These are phyloP conservation scores for Solanum hybrid DNA, from an alignment of 305 asterid genomes.

Conservation along the genomic window DNA sequence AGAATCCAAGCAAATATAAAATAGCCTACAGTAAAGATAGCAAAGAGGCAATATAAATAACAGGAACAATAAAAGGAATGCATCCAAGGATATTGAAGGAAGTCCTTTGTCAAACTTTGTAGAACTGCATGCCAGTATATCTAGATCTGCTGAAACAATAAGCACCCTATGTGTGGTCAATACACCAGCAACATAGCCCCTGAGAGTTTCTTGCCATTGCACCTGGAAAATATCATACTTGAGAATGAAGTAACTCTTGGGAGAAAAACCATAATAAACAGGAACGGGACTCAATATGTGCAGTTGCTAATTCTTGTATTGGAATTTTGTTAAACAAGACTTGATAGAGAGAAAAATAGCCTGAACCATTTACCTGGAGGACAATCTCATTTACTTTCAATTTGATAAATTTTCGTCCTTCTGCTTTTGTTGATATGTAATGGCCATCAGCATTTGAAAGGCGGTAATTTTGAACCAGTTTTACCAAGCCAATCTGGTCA, in stretches of 20 bases:
- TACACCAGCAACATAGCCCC: slow-evolving; percentile 97
- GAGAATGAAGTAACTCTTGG: slow-evolving; percentile 20
- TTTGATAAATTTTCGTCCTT: slow-evolving; percentile 81
- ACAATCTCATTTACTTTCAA: slow-evolving; percentile 83
- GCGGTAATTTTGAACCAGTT: slow-evolving; percentile 79
- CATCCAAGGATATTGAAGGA: slow-evolving; percentile 92
- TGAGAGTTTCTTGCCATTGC: slow-evolving; percentile 98
- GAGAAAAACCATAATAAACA: not conserved
- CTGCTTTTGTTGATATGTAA: slow-evolving; percentile 84
- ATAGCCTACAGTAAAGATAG: not conserved
- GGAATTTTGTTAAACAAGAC: not conserved
- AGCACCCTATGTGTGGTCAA: slow-evolving; percentile 87
- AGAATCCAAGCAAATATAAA: slow-evolving; percentile 32
- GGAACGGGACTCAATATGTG: not conserved
- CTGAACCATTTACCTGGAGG: slow-evolving; percentile 61
- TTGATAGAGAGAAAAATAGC: not conserved
- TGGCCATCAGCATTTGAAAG: slow-evolving; percentile 82
- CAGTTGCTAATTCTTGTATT: not conserved
- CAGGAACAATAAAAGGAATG: not conserved
- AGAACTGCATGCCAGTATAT: slow-evolving; percentile 73
- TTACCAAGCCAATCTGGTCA: slow-evolving; percentile 89
- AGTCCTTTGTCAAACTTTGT: slow-evolving; percentile 85
- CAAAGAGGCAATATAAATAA: not conserved
- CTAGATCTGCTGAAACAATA: slow-evolving; percentile 85
- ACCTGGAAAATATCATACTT: slow-evolving; percentile 42